Evolutionary conservation across 1,284 basidiomycete species (phyloP), one percentile per base, ranked within the genome.

Genomic region (Heterobasidion irregulare): DNA sequence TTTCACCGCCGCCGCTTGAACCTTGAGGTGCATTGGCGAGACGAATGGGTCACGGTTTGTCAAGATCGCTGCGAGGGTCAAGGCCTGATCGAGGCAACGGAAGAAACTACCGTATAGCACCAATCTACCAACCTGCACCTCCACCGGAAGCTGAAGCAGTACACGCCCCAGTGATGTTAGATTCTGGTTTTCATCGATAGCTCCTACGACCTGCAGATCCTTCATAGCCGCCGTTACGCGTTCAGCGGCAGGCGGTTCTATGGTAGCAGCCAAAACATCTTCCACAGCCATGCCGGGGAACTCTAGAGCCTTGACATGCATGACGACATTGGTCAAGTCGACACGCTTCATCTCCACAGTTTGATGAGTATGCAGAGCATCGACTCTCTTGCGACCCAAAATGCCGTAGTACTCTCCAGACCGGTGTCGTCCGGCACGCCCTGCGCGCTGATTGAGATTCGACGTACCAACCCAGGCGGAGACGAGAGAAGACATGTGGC

Each of bases 231-330:
- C 86, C 13, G 75, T 72, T 41, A 98, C 88, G 33, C 92, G 85
- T 36, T 84, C 82, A 0, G 80, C 72, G 47, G 83, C 84, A n/a
- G 95, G 95, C 6, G 96, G 91, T 68, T 98, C 95, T 60, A 98
- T 98, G 8, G 90, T 82, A 19, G 81, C 83, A 0, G 82, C 85
- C 16, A 98, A 75, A 26, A 98, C 94, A 56, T 94, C 87, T 66
- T 97, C 91, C 16, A 92, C 91, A 36, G 82, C 75, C 83, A 94
- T 86, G 52, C 84, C 85, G 6, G 93, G 90, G 68, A 98, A 91
- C 65, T 94, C 88, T 49, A 98, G 80, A n/a, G 94, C 95, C 66
- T 97, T 98, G 72, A 98, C 85, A 68, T 96, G 94, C 95, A 97
- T 95, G 33, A 94, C 91, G 53, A 95, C 87, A 65, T 94, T 92